Evolutionary conservation across 2,329 filamentous ascomycete species (phyloP).

Genomic region (Paramyrothecium sp.): DNA sequence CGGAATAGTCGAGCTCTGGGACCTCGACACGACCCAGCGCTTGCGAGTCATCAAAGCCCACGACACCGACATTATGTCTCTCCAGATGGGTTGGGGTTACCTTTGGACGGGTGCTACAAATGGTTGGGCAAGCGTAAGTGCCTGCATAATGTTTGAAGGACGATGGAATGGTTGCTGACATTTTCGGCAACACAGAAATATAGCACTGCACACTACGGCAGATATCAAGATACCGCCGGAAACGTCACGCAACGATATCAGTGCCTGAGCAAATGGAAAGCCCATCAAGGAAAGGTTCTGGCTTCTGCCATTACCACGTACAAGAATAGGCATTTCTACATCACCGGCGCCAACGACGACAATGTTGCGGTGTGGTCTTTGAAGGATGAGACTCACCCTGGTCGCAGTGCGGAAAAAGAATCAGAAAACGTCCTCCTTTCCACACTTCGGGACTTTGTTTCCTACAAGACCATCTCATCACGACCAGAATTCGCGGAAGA

Average conservation of each 20-base stretch:
- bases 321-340: slow-evolving; percentile 76
- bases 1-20: slow-evolving; percentile 93
- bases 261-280: slow-evolving; percentile 73
- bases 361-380: slow-evolving; percentile 88
- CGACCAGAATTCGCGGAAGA: slow-evolving; percentile 84
- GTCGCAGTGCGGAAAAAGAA: slow-evolving; percentile 34
- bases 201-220: slow-evolving; percentile 63
- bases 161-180: not conserved
- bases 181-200: slow-evolving; percentile 51
- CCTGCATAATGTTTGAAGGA: not conserved
- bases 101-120: slow-evolving; percentile 88
- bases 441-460: slow-evolving; percentile 80
- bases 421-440: slow-evolving; percentile 59
- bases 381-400: slow-evolving; percentile 31
- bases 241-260: slow-evolving; percentile 78
- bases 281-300: slow-evolving; percentile 83
- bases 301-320: slow-evolving; percentile 75
- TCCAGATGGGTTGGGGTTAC: slow-evolving; percentile 82
- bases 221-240: slow-evolving; percentile 47
- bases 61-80: slow-evolving; percentile 77
- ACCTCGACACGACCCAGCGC: slow-evolving; percentile 89
- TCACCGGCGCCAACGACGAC: slow-evolving; percentile 92
- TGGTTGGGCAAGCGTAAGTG: slow-evolving; percentile 75
- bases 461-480: slow-evolving; percentile 89
- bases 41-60: slow-evolving; percentile 82